phyloP scores from a whole-genome alignment of 2,329 filamentous ascomycete species.

The Aspergillus sclerotialis region DNA sequence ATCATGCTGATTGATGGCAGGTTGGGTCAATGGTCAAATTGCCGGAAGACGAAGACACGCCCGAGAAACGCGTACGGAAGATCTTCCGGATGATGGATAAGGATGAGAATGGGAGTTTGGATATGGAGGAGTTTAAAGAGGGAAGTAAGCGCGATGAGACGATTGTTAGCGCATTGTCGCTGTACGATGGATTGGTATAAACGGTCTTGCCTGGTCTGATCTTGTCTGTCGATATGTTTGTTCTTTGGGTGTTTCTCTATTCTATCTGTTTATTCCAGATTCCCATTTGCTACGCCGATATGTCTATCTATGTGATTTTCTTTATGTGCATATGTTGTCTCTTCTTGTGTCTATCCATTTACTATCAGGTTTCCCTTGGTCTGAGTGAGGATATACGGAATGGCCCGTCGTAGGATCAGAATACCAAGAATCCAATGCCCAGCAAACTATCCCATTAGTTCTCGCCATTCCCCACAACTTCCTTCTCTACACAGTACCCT shows the following conservation, averaged over 20 bases:
- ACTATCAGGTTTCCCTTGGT: too few relatives aligned
- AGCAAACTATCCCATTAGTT: too few relatives aligned
- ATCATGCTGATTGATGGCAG: constrained; percentile 40
- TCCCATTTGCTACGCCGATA: not conserved
- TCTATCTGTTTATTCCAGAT: not conserved
- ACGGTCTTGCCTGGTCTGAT: constrained; percentile 1
- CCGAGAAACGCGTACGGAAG: constrained; percentile 95
- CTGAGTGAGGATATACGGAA: too few relatives aligned
- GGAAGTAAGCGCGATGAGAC: constrained; percentile 98
- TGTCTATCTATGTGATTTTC: not conserved
- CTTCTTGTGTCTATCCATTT: constrained; percentile 3
- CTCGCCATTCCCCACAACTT: too few relatives aligned
- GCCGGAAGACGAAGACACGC: constrained; percentile 96
- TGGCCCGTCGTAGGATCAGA: too few relatives aligned
- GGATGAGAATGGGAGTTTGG: constrained; percentile 94
- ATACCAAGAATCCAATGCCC: too few relatives aligned
- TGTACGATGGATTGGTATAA: constrained; percentile 92
- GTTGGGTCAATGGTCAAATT: constrained; percentile 99
- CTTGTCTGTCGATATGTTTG: not conserved
- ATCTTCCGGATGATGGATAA: constrained; percentile 99
- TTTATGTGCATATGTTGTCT: constrained; percentile 5
- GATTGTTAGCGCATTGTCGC: constrained; percentile 90
- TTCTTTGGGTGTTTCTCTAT: not conserved
- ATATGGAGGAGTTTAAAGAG: constrained; percentile 98
- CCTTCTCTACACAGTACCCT: not conserved